Conservation (phyloP, 371 early-diverging fungal species). For the Dinochytrium kinnereticum region DNA sequence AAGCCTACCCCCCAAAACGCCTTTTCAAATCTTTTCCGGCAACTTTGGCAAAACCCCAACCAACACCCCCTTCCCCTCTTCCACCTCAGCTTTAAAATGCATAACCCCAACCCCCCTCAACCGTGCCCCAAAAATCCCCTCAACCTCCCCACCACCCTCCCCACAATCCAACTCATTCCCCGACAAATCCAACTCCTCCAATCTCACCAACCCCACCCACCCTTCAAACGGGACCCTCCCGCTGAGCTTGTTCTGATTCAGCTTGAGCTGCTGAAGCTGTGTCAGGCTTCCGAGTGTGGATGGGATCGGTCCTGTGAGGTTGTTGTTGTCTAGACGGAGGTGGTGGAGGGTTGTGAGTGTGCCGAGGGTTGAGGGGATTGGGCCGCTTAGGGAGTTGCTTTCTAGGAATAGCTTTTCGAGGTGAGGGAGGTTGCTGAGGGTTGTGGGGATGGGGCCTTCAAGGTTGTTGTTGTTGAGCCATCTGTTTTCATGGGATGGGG, state of each 20-base stretch:
- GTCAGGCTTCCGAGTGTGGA: not conserved
- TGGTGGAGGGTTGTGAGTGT: not conserved
- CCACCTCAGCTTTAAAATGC: too few species aligned
- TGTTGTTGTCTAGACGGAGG: constrained; percentile 8
- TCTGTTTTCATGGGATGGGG: too few species aligned
- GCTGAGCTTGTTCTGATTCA: not conserved
- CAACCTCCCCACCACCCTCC: not conserved
- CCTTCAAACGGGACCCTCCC: constrained; percentile 10
- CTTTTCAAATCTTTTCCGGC: too few species aligned
- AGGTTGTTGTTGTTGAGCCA: constrained; percentile 16
- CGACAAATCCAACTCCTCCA: constrained; percentile 12
- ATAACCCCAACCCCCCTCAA: too few species aligned
- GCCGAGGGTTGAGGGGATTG: not conserved
- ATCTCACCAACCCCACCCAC: not conserved
- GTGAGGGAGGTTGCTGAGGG: not conserved
- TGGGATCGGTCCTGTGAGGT: constrained; percentile 11
- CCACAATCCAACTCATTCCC: constrained; percentile 2
- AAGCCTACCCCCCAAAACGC: too few species aligned
- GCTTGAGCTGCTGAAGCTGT: constrained; percentile 7
- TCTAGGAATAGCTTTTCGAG: constrained; percentile 17
- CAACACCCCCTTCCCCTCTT: too few species aligned
- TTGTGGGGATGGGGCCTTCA: not conserved
- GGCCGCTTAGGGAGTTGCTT: not conserved
- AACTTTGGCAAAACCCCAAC: too few species aligned
- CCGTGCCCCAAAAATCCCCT: too few species aligned